Percentiles rank a stretch among this genome's conserved stretches.
phyloP scores from a whole-genome alignment of 352 stramenopile species.

The Pythium aphanidermatum region DNA sequence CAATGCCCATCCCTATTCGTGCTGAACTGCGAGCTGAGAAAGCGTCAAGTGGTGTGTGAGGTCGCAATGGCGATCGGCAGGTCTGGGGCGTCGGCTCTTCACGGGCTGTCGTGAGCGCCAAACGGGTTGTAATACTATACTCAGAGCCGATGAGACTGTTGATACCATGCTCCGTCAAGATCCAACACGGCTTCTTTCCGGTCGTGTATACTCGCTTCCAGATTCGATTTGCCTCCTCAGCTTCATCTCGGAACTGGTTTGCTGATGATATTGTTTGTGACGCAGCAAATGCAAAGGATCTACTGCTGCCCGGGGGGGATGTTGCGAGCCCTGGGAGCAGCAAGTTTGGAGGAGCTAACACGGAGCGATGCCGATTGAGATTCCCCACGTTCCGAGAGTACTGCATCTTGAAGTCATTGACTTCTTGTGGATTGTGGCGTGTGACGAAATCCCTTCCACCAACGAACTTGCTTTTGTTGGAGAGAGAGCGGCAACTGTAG shows the following conservation, averaged over 20 bases:
- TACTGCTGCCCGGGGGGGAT: conserved; percentile 2
- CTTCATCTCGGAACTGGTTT: conserved; percentile 15
- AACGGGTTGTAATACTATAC: conserved; percentile 48
- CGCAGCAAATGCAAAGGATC: conserved; percentile 21
- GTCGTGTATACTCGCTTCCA: conserved; percentile 46
- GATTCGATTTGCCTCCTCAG: conserved; percentile 22
- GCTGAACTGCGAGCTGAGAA: conserved; percentile 38
- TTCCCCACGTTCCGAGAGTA: conserved; percentile 67
- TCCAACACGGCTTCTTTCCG: conserved; percentile 55
- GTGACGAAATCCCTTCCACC: conserved; percentile 65
- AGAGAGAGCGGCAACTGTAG: conserved; percentile 63
- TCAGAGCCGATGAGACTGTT: conserved; percentile 56
- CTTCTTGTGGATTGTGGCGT: conserved; percentile 62
- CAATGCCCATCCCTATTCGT: conserved; percentile 36
- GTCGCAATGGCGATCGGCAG: conserved; percentile 23
- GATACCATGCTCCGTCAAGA: conserved; percentile 56
- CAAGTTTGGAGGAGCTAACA: conserved; percentile 39
- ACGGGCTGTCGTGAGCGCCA: conserved; percentile 26
- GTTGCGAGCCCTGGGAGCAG: conserved; percentile 14
- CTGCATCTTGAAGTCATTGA: conserved; percentile 71
- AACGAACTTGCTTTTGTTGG: conserved; percentile 57
- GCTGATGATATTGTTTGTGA: conserved; percentile 10
- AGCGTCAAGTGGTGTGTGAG: conserved; percentile 28
- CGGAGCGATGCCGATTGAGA: conserved; percentile 53
- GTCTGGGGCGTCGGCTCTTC: conserved; percentile 8